Conservation (phyloP, 495 filamentous ascomycete species). For the Penicillium diatomitis region DNA sequence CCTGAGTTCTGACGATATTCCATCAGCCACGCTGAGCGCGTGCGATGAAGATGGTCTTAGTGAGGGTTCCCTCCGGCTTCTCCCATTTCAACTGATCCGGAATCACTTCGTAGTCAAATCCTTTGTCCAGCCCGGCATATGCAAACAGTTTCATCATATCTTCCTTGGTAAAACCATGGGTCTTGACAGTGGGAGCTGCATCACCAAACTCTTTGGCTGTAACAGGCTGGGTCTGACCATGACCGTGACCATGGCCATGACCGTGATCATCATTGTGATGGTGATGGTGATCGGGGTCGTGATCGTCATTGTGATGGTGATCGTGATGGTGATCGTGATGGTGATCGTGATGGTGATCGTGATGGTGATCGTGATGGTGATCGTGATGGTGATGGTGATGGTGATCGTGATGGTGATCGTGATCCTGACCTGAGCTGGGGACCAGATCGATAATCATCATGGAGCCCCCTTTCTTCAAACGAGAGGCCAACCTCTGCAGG, state of each 20-base stretch:
- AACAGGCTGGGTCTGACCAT: conserved; percentile 10
- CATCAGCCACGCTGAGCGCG: conserved; percentile 20
- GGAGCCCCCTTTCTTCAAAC: conserved; percentile 54
- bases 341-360: too few relatives aligned
- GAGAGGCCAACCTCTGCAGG: conserved; percentile 44
- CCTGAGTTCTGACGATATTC: too few relatives aligned
- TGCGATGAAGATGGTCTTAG: conserved; percentile 30
- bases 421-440: conserved; percentile 19
- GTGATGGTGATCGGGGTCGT: conserved; percentile 4
- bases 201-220: not conserved
- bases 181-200: conserved; percentile 24
- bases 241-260: conserved; percentile 5
- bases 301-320: conserved; percentile 14
- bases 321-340: too few relatives aligned
- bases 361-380: too few relatives aligned
- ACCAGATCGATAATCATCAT: conserved; percentile 60
- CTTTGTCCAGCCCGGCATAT: conserved; percentile 36
- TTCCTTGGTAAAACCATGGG: conserved; percentile 48
- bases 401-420: too few relatives aligned
- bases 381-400: too few relatives aligned
- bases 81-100: conserved; percentile 21
- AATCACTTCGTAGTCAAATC: conserved; percentile 33
- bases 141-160: conserved; percentile 45
- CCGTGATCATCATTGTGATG: not conserved
- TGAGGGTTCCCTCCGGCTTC: conserved; percentile 15